These are phyloP conservation scores for Pleurotus tuber-regium DNA, from an alignment of 768 basidiomycete species.

Conservation along the genomic window DNA sequence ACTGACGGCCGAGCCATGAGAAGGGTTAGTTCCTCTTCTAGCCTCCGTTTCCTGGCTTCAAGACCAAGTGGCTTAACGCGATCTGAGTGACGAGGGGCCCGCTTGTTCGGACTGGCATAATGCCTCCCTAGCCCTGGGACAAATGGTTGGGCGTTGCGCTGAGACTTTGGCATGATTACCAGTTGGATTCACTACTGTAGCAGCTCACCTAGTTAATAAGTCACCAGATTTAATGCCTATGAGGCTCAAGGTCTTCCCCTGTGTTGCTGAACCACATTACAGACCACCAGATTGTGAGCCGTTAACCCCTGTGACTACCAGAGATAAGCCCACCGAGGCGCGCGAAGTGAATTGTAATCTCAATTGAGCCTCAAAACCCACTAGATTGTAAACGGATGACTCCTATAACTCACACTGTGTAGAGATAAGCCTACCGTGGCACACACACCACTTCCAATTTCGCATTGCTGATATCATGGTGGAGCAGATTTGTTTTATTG, in stretches of 20 bases:
- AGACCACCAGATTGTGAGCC: too few species aligned
- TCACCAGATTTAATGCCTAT: too few species aligned
- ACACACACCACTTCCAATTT: too few species aligned
- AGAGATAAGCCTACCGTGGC: too few species aligned
- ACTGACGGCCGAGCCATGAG: too few species aligned
- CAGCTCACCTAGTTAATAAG: too few species aligned
- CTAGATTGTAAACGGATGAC: too few species aligned
- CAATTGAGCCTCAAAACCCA: not conserved
- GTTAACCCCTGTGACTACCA: not conserved
- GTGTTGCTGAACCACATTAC: too few species aligned
- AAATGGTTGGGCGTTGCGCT: not conserved
- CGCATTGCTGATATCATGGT: too few species aligned
- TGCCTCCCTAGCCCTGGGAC: slow-evolving; percentile 17
- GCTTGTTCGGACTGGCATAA: slow-evolving; percentile 19
- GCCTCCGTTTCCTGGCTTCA: not conserved
- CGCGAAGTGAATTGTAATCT: not conserved
- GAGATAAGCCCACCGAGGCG: not conserved
- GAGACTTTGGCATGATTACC: not conserved
- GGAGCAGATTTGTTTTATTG: not conserved
- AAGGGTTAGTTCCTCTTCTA: slow-evolving; percentile 15
- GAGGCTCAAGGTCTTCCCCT: too few species aligned
- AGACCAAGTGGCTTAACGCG: slow-evolving; percentile 3
- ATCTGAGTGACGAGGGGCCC: not conserved
- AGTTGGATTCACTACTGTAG: not conserved
- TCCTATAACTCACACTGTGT: too few species aligned